Percentiles rank a stretch among this genome's conserved stretches.
phyloP scores from a whole-genome alignment of 139 green algal genomes.

The Haematococcus lacustris region DNA sequence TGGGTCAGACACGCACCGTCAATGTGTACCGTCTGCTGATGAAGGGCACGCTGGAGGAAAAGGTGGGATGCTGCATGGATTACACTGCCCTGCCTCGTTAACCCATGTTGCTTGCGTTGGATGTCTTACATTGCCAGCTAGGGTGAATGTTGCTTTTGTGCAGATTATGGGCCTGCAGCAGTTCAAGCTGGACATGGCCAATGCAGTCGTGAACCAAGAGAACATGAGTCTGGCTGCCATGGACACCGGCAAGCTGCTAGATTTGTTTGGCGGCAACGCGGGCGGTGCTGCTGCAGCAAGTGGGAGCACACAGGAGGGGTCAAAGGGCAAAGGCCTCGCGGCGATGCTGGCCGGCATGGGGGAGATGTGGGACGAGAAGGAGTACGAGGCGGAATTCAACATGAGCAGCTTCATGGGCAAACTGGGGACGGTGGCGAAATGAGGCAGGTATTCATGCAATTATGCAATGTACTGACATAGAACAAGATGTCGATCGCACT shows the following conservation, averaged over 20 bases:
- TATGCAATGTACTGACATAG: too few species aligned
- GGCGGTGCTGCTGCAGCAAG: neutral
- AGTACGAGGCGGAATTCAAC: conserved; percentile 84
- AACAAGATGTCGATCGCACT: too few species aligned
- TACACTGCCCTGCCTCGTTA: too few species aligned
- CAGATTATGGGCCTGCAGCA: conserved; percentile 86
- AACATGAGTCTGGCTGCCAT: conserved; percentile 59
- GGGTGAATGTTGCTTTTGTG: conserved; percentile 39
- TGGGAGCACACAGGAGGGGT: neutral
- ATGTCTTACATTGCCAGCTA: neutral
- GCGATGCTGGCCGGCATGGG: conserved; percentile 65
- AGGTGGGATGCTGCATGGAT: too few species aligned
- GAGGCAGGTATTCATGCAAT: too few species aligned
- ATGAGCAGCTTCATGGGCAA: conserved; percentile 65
- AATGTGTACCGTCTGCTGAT: conserved; percentile 93
- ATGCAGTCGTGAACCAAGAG: conserved; percentile 65
- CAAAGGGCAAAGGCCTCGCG: conserved; percentile 27
- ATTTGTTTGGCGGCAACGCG: conserved; percentile 37
- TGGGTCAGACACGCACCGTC: conserved; percentile 89
- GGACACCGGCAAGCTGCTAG: conserved; percentile 64
- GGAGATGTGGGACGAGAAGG: conserved; percentile 79
- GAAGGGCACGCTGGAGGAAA: conserved; percentile 62
- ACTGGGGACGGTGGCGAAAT: too few species aligned
- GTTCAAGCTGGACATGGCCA: conserved; percentile 93
- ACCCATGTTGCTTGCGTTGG: too few species aligned